Base-by-base conservation (phyloP, 306 rosid species). In the Cicer chorassanicum region DNA sequence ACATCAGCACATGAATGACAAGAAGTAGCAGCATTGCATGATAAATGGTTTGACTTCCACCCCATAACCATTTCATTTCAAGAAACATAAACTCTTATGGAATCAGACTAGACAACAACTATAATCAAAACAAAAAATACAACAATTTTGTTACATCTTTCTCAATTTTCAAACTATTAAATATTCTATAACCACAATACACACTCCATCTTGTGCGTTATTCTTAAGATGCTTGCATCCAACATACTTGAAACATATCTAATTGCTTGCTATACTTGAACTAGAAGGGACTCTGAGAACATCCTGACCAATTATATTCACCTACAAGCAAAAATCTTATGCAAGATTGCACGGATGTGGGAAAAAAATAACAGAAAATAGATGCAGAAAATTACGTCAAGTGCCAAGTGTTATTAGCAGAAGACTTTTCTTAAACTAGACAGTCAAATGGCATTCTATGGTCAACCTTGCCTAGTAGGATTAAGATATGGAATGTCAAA, bases 1-100 rank as follows among this genome's bases (percentile, higher is more conserved):
- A 36, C n/a, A 69, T 76, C 84, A 85, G 67, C 60, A 78, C 61
- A 45, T 9, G 59, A 38, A 38, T 36, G 49, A 78, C 38, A 78
- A 54, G 54, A 6, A 69, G 19, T 40, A 70, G 62, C 41, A 64
- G 78, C 68, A 60, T 38, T 19, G 42, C 13, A 36, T 61, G 34
- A 70, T 13, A 46, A 10, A 46, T 36, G 2, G 57, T 14, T 68
- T 55, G 16, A 53, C 68, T 41, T 16, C 38, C 56, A 51, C n/a
- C 65, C 51, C 16, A 21, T 43, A 63, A 57, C 56, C 55, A 66
- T 57, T 44, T 45, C 68, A 62, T 81, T 55, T 45, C 2, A 40
- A 41, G 40, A 50, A 54, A 13, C 5, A 49, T 36, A 50, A 53
- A 61, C 9, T 24, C 51, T 29, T 36, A 53, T 43, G 72, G 51